Conservation (phyloP, 2,329 filamentous ascomycete genomes). For the Cercospora berteroae region DNA sequence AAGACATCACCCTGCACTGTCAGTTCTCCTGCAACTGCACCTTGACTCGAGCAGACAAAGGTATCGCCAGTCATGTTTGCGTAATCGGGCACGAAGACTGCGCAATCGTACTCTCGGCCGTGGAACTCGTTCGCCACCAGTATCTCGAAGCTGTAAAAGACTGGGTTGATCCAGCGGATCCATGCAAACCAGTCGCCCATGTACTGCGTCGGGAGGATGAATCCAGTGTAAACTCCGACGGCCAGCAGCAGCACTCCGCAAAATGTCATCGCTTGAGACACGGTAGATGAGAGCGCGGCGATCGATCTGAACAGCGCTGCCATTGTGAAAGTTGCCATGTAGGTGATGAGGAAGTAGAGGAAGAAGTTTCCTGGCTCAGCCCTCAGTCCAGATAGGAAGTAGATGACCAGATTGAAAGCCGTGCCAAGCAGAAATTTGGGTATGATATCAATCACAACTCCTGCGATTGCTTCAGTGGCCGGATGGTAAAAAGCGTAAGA, state of each 20-base stretch:
- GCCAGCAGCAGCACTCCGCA: slow-evolving; percentile 54
- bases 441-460: slow-evolving; percentile 56
- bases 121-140: slow-evolving; percentile 56
- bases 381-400: slow-evolving; percentile 55
- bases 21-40: slow-evolving; percentile 40
- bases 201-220: slow-evolving; percentile 29
- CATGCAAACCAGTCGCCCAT: slow-evolving; percentile 58
- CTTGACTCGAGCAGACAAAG: slow-evolving; percentile 41
- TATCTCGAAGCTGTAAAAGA: slow-evolving; percentile 64
- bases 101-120: slow-evolving; percentile 36
- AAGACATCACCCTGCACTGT: slow-evolving; percentile 44
- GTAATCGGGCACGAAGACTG: slow-evolving; percentile 41
- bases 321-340: slow-evolving; percentile 55
- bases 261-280: slow-evolving; percentile 63
- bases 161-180: slow-evolving; percentile 51
- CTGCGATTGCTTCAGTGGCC: slow-evolving; percentile 52
- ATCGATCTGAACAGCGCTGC: slow-evolving; percentile 60
- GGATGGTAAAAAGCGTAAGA: slow-evolving; percentile 44
- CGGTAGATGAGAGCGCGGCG: slow-evolving; percentile 56
- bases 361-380: slow-evolving; percentile 52
- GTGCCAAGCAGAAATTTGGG: slow-evolving; percentile 55
- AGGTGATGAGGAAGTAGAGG: slow-evolving; percentile 62
- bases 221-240: slow-evolving; percentile 63
- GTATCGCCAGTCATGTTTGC: slow-evolving; percentile 31
- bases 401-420: slow-evolving; percentile 57